Evolutionary conservation across 345 rosid genomes (phyloP), one percentile per base, ranked within the genome.

Genomic region (Gossypioides kirkii): DNA sequence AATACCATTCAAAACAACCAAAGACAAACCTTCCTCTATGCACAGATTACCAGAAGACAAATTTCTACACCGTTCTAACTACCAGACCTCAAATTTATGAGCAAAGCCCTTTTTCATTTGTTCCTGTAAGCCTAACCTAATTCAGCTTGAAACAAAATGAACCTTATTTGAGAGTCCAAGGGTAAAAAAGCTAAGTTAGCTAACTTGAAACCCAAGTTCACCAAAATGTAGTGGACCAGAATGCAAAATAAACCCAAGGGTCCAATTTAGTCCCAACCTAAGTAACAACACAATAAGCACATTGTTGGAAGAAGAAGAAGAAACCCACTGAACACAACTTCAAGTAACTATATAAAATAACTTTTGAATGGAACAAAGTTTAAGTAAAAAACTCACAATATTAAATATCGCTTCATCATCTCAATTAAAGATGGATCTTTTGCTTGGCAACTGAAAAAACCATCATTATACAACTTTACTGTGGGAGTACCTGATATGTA

Each of bases 381-480:
- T 13, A 54, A 76, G 8, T 8, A 63, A 50, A 8, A 66, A 49
- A 86, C 98, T 89, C 85, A 92, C 98, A 88, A 75, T 47, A 85
- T 66, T 67, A 73, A 42, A 66, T 86, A 89, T 49, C 83, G 88
- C 62, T 70, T 77, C 61, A 85, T 77, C 81, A 85, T 86, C 86
- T 92, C 94, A 20, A 73, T 18, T 72, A 73, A 65, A 68, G 95
- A 85, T 17, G 91, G 87, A 80, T 89, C 87, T 72, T 85, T 77
- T 38, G 87, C 83, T 60, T 84, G 92, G 83, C 98, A 94, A 77
- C 86, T 81, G 45, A 89, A 92, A 77, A 90, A 81, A 41, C 82
- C 83, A 78, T 92, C 87, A 20, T 46, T 83, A 83, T 89, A 86
- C 70, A 94, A 84, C 81, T 83, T 94, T 72, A 94, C 89, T 80